These are phyloP conservation scores for Phaeophleospora eucalypticola DNA, from an alignment of 2,329 filamentous ascomycete genomes.

Conservation along the genomic window DNA sequence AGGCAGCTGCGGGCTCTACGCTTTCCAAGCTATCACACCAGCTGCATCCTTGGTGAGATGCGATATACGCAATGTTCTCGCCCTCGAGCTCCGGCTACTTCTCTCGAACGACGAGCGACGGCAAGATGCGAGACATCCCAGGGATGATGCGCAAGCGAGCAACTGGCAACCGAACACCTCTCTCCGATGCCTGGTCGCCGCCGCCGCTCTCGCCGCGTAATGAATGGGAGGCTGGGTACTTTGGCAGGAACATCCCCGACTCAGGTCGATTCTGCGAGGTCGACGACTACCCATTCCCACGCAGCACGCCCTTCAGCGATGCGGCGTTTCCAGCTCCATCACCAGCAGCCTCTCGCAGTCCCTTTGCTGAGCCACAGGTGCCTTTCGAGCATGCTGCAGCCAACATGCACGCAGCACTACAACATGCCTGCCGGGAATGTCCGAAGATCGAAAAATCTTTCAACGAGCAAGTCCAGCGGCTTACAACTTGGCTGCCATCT, in stretches of 20 bases:
- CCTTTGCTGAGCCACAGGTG: not conserved
- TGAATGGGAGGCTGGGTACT: not conserved
- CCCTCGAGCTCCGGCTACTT: not conserved
- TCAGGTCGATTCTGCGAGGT: not conserved
- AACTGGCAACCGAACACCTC: not conserved
- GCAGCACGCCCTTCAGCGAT: not conserved
- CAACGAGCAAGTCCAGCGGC: slow-evolving; percentile 2
- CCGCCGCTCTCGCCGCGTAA: not conserved
- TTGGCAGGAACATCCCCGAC: not conserved
- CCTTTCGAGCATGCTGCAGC: slow-evolving; percentile 16
- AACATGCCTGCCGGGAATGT: slow-evolving; percentile 13
- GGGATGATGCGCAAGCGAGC: not conserved
- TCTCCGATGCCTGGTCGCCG: not conserved
- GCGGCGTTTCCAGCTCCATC: not conserved
- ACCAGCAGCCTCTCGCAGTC: not conserved
- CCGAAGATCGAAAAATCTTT: slow-evolving; percentile 14
- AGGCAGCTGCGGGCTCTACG: not conserved
- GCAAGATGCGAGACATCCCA: not conserved
- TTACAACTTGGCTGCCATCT: slow-evolving; percentile 14
- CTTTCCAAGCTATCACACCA: no score
- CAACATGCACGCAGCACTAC: slow-evolving; percentile 13
- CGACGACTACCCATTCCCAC: not conserved
- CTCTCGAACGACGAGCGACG: not conserved
- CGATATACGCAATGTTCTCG: not conserved
- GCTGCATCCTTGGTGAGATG: not conserved